These are phyloP conservation scores for Erythrophleum ivorense DNA, from an alignment of 331 rosid genomes.

Conservation along the genomic window DNA sequence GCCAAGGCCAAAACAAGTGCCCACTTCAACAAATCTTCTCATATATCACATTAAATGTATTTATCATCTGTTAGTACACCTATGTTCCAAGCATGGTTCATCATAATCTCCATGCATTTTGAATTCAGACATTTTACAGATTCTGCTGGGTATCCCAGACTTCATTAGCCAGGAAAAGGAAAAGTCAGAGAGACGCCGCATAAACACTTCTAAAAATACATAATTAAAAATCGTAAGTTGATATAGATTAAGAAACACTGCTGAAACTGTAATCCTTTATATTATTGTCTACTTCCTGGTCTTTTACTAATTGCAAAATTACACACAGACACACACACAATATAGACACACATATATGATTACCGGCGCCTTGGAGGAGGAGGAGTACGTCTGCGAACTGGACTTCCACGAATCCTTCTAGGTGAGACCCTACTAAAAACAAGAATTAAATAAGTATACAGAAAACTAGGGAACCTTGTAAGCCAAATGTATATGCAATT, in stretches of 20 bases:
- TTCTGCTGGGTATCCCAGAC: neutral
- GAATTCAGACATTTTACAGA: neutral
- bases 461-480: slow-evolving; percentile 15
- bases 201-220: neutral
- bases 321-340: neutral
- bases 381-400: slow-evolving; percentile 88
- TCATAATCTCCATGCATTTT: neutral
- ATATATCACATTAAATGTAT: neutral
- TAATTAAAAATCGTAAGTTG: neutral
- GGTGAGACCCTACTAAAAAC: slow-evolving; percentile 57
- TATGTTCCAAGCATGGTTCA: neutral
- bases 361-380: slow-evolving; percentile 94
- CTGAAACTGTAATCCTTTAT: neutral
- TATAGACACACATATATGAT: neutral
- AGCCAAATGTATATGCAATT: slow-evolving; percentile 18
- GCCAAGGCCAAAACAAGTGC: neutral
- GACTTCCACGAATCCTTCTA: slow-evolving; percentile 91
- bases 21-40: neutral
- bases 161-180: neutral
- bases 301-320: neutral
- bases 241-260: neutral
- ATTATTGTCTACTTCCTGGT: neutral
- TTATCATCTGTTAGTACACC: neutral
- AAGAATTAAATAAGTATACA: slow-evolving; percentile 7
- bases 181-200: neutral